These are phyloP conservation scores for Pseudonectria buxi DNA, from an alignment of 2,329 filamentous ascomycete species.

Conservation along the genomic window DNA sequence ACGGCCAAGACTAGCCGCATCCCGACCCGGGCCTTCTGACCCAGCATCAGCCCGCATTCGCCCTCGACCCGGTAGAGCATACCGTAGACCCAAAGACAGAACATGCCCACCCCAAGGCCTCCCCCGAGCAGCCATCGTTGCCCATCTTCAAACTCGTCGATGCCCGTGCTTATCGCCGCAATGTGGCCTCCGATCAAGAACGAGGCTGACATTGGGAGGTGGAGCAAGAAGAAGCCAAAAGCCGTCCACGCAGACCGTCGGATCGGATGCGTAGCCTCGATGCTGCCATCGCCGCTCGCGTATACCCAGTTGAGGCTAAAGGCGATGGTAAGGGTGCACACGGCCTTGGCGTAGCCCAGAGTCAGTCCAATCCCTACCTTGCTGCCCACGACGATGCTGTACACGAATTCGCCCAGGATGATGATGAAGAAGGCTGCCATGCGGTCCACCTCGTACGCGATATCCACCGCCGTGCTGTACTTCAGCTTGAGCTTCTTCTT, in stretches of 20 bases:
- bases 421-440: constrained; percentile 47
- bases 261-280: constrained; percentile 36
- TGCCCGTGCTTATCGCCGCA: constrained; percentile 32
- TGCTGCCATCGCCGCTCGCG: constrained; percentile 39
- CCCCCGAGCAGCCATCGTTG: constrained; percentile 43
- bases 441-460: constrained; percentile 42
- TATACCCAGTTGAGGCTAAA: constrained; percentile 47
- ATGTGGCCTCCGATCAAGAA: constrained; percentile 42
- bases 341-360: constrained; percentile 34
- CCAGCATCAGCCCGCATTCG: constrained; percentile 26
- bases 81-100: constrained; percentile 37
- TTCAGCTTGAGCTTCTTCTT: constrained; percentile 35
- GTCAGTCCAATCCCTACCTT: constrained; percentile 40
- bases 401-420: constrained; percentile 44
- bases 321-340: constrained; percentile 42
- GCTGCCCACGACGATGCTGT: constrained; percentile 40
- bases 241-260: constrained; percentile 37
- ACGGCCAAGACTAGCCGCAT: constrained; percentile 28
- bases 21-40: constrained; percentile 28
- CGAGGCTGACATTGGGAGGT: constrained; percentile 38
- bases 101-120: constrained; percentile 37
- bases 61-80: constrained; percentile 35
- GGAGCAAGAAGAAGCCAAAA: constrained; percentile 38
- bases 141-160: constrained; percentile 33
- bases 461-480: constrained; percentile 42